Percentiles rank a stretch among this genome's conserved stretches.
Evolutionary conservation across 129 eudicot species (phyloP).

Genomic region (Arctium lappa): DNA sequence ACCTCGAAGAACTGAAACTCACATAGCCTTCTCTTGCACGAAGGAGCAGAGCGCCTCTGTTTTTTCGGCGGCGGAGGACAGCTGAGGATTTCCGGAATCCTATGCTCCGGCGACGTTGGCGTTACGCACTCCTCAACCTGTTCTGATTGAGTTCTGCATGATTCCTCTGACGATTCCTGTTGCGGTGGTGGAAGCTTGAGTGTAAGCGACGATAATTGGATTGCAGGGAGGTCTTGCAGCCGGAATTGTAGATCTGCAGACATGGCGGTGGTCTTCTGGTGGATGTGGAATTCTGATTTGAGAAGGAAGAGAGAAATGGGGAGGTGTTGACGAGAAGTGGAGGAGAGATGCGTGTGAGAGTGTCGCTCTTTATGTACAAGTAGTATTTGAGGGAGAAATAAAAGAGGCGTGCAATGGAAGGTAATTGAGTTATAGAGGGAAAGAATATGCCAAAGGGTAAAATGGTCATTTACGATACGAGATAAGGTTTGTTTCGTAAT

Average conservation of each 20-base stretch:
- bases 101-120: constrained; percentile 48
- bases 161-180: constrained; percentile 7
- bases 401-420: constrained; percentile 43
- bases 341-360: constrained; percentile 35
- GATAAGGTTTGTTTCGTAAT: not conserved
- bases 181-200: constrained; percentile 17
- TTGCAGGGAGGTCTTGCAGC: constrained; percentile 17
- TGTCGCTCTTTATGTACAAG: constrained; percentile 17
- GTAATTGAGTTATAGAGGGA: constrained; percentile 33
- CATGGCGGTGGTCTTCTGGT: constrained; percentile 30
- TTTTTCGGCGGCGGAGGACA: constrained; percentile 73
- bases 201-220: constrained; percentile 29
- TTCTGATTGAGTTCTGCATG: constrained; percentile 8
- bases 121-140: constrained; percentile 43
- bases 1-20: constrained; percentile 32
- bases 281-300: not conserved
- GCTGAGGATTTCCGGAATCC: constrained; percentile 46
- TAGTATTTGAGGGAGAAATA: not conserved
- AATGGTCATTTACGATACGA: not conserved
- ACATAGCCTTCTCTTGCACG: constrained; percentile 20
- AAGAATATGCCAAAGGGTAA: constrained; percentile 32
- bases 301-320: not conserved
- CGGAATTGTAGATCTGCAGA: constrained; percentile 68
- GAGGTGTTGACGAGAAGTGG: not conserved
- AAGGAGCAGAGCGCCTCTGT: constrained; percentile 14